Conservation (phyloP, 1,284 basidiomycete species). For the Microbotryum lychnidis-dioicae region DNA sequence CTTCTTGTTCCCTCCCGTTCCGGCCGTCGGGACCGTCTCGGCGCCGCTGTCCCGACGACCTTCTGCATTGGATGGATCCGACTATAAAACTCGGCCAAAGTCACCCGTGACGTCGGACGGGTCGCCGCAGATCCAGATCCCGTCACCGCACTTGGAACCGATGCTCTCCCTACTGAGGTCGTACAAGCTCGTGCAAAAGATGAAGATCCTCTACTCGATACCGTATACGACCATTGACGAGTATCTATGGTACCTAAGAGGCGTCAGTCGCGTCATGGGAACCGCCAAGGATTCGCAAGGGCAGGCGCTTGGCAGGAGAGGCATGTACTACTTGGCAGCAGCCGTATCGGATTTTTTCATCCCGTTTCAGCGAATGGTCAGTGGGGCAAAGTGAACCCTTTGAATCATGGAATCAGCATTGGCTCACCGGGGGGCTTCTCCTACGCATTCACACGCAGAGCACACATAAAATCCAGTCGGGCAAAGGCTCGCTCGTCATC, state of each 20-base stretch:
- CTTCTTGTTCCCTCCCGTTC: constrained; percentile 23
- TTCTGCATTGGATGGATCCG: too few relatives aligned
- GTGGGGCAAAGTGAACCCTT: constrained; percentile 35
- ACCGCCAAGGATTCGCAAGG: constrained; percentile 49
- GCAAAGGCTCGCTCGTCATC: constrained; percentile 80
- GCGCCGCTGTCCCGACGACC: not conserved
- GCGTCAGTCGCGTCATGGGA: constrained; percentile 54
- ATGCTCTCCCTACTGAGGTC: constrained; percentile 66
- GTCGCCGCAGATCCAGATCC: constrained; percentile 26
- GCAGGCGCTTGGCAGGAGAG: constrained; percentile 56
- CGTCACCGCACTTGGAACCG: constrained; percentile 40
- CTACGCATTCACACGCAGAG: constrained; percentile 49
- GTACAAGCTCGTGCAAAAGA: constrained; percentile 70
- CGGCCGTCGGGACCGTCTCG: constrained; percentile 5
- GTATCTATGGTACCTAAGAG: constrained; percentile 85
- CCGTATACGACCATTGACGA: constrained; percentile 94
- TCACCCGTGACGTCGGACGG: not conserved
- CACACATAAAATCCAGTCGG: constrained; percentile 96
- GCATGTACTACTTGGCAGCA: constrained; percentile 93
- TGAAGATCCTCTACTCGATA: constrained; percentile 69
- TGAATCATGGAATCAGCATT: too few relatives aligned
- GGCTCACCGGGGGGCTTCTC: not conserved
- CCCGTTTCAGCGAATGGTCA: constrained; percentile 75
- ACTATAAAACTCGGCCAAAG: not conserved
- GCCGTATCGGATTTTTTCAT: constrained; percentile 98